A percentile compares a stretch with the other conserved stretches of the same genome.
Evolutionary conservation across 2,329 filamentous ascomycete genomes (phyloP).

Genomic region (Chaetothyriales sp.): DNA sequence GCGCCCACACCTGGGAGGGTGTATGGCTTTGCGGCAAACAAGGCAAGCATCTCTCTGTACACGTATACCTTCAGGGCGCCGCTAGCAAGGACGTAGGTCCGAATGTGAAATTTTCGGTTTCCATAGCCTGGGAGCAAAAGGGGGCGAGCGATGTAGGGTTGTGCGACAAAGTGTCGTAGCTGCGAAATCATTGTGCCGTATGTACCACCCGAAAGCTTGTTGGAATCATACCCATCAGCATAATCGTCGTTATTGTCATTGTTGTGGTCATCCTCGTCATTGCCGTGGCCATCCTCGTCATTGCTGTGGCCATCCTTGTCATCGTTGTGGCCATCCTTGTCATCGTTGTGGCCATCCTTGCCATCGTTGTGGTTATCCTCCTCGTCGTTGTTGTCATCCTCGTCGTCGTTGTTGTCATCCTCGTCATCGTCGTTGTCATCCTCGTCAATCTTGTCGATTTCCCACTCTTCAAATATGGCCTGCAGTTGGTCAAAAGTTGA

Average conservation of each 20-base stretch:
- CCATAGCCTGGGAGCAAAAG: slow-evolving; percentile 54
- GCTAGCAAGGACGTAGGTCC: slow-evolving; percentile 74
- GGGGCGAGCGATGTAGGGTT: slow-evolving; percentile 85
- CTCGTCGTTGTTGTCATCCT: slow-evolving; percentile 59
- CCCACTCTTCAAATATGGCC: slow-evolving; percentile 83
- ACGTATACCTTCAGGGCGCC: slow-evolving; percentile 72
- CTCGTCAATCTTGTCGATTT: slow-evolving; percentile 53
- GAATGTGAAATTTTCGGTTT: slow-evolving; percentile 81
- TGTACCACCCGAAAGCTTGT: slow-evolving; percentile 26
- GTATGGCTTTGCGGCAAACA: slow-evolving; percentile 73
- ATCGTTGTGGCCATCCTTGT: slow-evolving; percentile 61
- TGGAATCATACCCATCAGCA: slow-evolving; percentile 23
- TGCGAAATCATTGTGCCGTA: slow-evolving; percentile 67
- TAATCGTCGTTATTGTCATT: slow-evolving; percentile 39
- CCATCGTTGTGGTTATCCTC: slow-evolving; percentile 50
- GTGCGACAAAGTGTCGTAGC: slow-evolving; percentile 87
- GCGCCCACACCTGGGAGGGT: slow-evolving; percentile 40
- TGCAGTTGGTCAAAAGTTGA: slow-evolving; percentile 72
- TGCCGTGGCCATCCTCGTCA: slow-evolving; percentile 37
- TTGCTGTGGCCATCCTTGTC: slow-evolving; percentile 55
- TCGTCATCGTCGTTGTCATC: slow-evolving; percentile 46
- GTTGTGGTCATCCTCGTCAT: slow-evolving; percentile 48
- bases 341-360: slow-evolving; percentile 39
- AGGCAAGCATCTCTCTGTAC: slow-evolving; percentile 79
- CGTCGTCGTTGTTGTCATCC: slow-evolving; percentile 46